These are phyloP conservation scores for Ocimum tenuiflorum DNA, from an alignment of 257 asterid genomes.

Conservation along the genomic window DNA sequence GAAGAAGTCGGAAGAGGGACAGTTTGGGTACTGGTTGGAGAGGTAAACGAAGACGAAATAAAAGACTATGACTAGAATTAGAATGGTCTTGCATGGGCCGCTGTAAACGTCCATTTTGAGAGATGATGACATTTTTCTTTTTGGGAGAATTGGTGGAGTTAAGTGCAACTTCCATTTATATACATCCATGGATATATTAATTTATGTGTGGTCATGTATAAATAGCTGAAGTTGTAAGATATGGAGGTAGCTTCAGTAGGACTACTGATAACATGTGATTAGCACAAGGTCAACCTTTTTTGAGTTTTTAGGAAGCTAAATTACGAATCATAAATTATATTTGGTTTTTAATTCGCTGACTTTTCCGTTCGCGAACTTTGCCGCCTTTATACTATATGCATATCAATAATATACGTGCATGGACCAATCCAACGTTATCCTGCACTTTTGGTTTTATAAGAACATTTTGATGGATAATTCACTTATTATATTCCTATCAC, in stretches of 20 bases:
- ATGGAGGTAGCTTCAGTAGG: constrained; percentile 9
- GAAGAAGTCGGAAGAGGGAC: constrained; percentile 29
- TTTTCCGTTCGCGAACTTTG: not conserved
- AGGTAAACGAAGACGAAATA: constrained; percentile 21
- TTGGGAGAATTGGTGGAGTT: no score
- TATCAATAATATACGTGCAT: no score
- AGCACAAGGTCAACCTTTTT: constrained; percentile 15
- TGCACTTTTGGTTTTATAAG: no score
- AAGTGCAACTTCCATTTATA: no score
- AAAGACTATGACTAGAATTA: constrained; percentile 19
- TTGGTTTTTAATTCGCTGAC: not conserved
- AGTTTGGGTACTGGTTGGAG: constrained; percentile 29
- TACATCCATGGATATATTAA: not conserved
- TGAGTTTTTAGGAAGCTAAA: constrained; percentile 8
- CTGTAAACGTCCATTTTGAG: constrained; percentile 10
- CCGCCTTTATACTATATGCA: no score
- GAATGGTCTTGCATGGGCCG: constrained; percentile 27
- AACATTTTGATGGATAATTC: no score
- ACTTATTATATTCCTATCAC: no score
- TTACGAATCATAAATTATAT: not conserved
- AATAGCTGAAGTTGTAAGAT: not conserved
- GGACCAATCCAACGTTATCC: no score
- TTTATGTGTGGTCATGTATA: not conserved
- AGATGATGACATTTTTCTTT: constrained; percentile 12
- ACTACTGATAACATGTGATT: constrained; percentile 13